A percentile compares a stretch with the other conserved stretches of the same genome.
These are phyloP conservation scores for Tetrahymena elliotti DNA, from an alignment of 73 alveolate species.

Conservation along the genomic window DNA sequence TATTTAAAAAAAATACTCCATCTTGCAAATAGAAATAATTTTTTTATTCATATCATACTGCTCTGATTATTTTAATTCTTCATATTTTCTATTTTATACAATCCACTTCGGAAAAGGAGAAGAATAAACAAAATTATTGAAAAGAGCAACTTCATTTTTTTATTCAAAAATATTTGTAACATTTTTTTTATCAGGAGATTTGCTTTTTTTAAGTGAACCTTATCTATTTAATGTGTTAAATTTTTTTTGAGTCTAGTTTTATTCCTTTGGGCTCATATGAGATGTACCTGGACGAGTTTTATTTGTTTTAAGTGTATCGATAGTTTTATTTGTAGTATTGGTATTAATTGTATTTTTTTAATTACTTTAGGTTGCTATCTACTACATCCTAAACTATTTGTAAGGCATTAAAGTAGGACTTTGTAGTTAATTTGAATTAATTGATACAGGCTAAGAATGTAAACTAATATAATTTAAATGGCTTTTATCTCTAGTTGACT, in stretches of 20 bases:
- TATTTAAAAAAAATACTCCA: neutral
- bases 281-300: neutral
- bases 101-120: neutral
- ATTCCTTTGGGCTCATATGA: neutral
- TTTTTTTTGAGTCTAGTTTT: neutral
- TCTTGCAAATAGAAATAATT: conserved; percentile 33
- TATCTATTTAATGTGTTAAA: neutral
- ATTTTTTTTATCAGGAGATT: neutral
- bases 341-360: neutral
- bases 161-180: neutral
- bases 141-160: neutral
- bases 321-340: neutral
- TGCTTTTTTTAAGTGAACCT: neutral
- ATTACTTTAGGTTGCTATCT: neutral
- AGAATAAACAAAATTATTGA: neutral
- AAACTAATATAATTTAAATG: neutral
- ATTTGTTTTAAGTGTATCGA: neutral
- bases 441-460: neutral
- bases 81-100: neutral
- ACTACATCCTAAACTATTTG: neutral
- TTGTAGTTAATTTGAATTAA: neutral
- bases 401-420: neutral
- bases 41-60: conserved; percentile 15
- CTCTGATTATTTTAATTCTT: neutral
- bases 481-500: neutral